phyloP scores from a whole-genome alignment of 352 stramenopile genomes.

The Globisporangium recalcitrans region DNA sequence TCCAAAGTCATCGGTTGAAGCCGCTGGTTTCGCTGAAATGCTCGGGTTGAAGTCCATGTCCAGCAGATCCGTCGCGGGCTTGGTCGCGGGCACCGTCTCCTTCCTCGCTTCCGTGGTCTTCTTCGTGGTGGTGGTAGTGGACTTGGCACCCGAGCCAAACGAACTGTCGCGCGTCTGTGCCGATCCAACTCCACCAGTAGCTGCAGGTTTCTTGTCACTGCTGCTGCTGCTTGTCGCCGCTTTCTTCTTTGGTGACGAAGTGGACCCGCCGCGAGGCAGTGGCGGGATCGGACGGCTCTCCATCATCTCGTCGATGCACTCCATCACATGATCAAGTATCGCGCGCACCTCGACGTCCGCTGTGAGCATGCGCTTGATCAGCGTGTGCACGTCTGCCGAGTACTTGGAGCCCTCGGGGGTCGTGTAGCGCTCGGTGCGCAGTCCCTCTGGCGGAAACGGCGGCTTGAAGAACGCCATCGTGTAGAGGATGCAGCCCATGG shows the following conservation, averaged over 20 bases:
- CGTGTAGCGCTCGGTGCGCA: conserved; percentile 92
- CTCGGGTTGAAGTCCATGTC: conserved; percentile 67
- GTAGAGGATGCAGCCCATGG: conserved; percentile 95
- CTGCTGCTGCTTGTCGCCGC: background rate
- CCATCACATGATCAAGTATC: conserved; percentile 91
- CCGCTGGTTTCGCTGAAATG: conserved; percentile 25
- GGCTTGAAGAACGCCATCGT: conserved; percentile 94
- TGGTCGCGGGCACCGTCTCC: conserved; percentile 29
- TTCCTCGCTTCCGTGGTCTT: conserved; percentile 62
- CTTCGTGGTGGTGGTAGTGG: conserved; percentile 6
- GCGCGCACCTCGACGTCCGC: conserved; percentile 87
- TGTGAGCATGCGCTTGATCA: conserved; percentile 91
- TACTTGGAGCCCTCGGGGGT: conserved; percentile 90
- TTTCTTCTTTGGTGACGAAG: conserved; percentile 28
- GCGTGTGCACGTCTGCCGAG: conserved; percentile 77
- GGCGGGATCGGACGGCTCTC: conserved; percentile 36
- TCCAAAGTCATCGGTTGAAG: conserved; percentile 9
- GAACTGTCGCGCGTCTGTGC: background rate
- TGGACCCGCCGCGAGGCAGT: conserved; percentile 10
- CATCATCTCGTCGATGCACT: conserved; percentile 77
- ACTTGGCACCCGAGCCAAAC: conserved; percentile 6
- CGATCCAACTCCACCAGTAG: background rate
- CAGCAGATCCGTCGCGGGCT: conserved; percentile 42
- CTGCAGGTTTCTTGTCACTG: background rate
- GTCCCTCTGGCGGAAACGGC: conserved; percentile 93